Conservation (phyloP, 257 asterid species). For the Solanum virginianum region DNA sequence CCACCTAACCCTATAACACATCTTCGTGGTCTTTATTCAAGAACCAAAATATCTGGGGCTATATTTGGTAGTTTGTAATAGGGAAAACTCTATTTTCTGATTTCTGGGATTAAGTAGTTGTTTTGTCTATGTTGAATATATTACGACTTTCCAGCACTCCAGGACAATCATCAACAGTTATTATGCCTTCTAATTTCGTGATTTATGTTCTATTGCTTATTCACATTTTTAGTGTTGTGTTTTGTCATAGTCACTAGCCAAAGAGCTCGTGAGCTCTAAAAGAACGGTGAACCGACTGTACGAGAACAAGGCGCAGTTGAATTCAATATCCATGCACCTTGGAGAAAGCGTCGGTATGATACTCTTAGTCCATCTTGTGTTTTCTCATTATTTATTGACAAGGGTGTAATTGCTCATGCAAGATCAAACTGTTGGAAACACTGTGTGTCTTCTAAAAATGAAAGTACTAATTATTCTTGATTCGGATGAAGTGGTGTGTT, state of each 20-base stretch:
- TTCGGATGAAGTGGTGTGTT: neutral
- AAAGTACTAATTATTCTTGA: neutral
- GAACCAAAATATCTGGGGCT: neutral
- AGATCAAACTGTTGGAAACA: neutral
- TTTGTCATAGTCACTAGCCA: conserved; percentile 59
- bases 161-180: neutral
- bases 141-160: neutral
- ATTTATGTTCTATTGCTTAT: neutral
- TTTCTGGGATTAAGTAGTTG: neutral
- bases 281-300: conserved; percentile 73
- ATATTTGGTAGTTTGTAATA: neutral
- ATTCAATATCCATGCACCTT: conserved; percentile 90
- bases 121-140: neutral
- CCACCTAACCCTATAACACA: no score
- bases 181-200: neutral
- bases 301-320: conserved; percentile 92
- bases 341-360: conserved; percentile 89
- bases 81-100: neutral
- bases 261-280: conserved; percentile 83
- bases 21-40: neutral
- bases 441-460: neutral
- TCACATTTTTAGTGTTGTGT: neutral
- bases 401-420: neutral
- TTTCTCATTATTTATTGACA: neutral
- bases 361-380: neutral